Base-by-base conservation (phyloP, 2,329 filamentous ascomycete genomes). In the Exserohilum turcica region DNA sequence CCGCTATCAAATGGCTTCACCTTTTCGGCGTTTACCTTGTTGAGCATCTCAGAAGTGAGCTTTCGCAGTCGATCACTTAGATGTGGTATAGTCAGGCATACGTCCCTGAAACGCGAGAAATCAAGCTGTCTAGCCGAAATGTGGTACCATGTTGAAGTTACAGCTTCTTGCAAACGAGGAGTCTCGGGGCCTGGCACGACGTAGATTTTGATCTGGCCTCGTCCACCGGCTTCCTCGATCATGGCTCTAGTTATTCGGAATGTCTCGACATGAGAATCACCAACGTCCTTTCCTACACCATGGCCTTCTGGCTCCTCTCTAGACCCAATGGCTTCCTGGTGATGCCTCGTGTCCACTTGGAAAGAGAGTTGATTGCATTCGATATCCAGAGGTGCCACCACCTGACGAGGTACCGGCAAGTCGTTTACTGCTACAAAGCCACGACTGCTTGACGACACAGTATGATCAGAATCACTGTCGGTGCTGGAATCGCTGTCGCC, bases 131-230 rank as follows among this genome's bases (percentile, higher is more conserved):
- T 45, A 1, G 50, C 61, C 29, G 59, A 51, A 7, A 72, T 36
- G 42, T 73, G 69, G 45, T 62, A 57, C 71, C 70, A 74, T 6
- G 63, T 60, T 2, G 65, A 50, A n/a, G 33, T 37, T 3, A 65
- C 47, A 24, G 47, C 57, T 5, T 27, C 29, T 10, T 48, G 37
- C 1, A 55, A 47, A 1, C 39, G 38, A 33, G 40, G 6, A 24
- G 54, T 66, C 39, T 65, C 60, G 1, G 69, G 68, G 2, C 63
- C 64, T 6, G 60, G 52, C 31, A 72, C 36, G 1, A 50, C 56
- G 47, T 66, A 37, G 0, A 74, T 33, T 28, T 67, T 54, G 12
- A 73, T 40, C 9, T 39, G 51, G 8, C 51, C 68, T 33, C 56
- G 50, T 38, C 45, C 50, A 3, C 69, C 60, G 19, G 36, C n/a